A percentile compares a stretch with the other conserved stretches of the same genome.
phyloP scores from a whole-genome alignment of 352 stramenopile species.

The Sclerospora graminicola region DNA sequence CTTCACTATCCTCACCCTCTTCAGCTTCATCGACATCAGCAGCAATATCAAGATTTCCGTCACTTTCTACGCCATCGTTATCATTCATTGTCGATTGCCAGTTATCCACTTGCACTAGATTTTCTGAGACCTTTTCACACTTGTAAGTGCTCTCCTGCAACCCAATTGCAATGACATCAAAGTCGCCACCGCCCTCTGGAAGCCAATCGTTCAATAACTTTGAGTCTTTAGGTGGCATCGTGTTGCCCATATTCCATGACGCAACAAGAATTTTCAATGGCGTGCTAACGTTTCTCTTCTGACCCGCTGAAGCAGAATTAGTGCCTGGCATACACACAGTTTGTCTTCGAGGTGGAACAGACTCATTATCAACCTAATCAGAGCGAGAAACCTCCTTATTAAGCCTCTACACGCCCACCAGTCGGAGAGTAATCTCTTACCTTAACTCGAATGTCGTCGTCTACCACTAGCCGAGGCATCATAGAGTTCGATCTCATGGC shows the following conservation, averaged over 20 bases:
- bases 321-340: not conserved
- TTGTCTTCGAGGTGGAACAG: conserved; percentile 6
- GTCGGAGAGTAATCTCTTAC: not conserved
- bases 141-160: conserved; percentile 79
- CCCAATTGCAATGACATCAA: conserved; percentile 75
- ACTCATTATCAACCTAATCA: conserved; percentile 7
- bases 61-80: conserved; percentile 10
- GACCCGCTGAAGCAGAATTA: not conserved
- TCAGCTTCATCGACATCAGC: conserved; percentile 12
- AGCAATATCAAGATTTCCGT: conserved; percentile 5
- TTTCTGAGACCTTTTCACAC: conserved; percentile 32
- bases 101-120: conserved; percentile 15
- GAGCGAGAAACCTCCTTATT: not conserved
- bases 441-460: no score
- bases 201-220: conserved; percentile 59
- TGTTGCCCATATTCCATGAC: conserved; percentile 84
- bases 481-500: conserved; percentile 6
- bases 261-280: conserved; percentile 48
- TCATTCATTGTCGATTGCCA: conserved; percentile 20
- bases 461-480: conserved; percentile 7
- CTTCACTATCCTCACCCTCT: conserved; percentile 12
- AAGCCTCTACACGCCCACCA: not conserved
- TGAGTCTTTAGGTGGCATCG: conserved; percentile 52
- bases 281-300: conserved; percentile 7
- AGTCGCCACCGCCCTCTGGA: conserved; percentile 59